Conservation (phyloP, 495 filamentous ascomycete genomes). For the Trichoderma reesei region DNA sequence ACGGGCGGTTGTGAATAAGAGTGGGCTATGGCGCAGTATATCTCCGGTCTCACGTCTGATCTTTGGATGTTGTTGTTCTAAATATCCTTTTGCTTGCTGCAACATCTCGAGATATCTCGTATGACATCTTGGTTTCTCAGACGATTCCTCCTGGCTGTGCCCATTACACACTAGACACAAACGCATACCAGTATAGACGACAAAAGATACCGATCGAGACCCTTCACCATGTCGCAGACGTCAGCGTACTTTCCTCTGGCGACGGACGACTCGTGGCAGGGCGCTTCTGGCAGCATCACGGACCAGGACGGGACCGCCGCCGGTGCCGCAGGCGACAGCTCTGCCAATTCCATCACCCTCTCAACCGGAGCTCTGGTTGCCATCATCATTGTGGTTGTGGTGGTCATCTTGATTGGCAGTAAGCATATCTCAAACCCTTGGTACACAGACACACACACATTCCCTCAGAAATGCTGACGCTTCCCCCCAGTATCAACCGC, state of each 20-base stretch:
- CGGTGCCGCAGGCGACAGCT: conserved; percentile 42
- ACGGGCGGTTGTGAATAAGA: not conserved
- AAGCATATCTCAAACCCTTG: conserved; percentile 16
- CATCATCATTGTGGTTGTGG: conserved; percentile 50
- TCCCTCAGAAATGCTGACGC: conserved; percentile 14
- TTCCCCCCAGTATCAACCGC: conserved; percentile 32
- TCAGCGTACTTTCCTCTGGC: conserved; percentile 25
- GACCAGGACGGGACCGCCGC: conserved; percentile 29
- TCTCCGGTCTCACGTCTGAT: not conserved
- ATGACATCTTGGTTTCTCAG: not conserved
- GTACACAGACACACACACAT: not conserved
- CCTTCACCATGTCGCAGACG: conserved; percentile 16
- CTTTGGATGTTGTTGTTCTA: not conserved
- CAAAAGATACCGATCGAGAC: not conserved
- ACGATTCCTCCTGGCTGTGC: not conserved
- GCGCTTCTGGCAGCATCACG: conserved; percentile 12
- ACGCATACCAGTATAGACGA: not conserved
- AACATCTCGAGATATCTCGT: not conserved
- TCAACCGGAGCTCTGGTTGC: conserved; percentile 51
- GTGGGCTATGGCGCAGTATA: not conserved
- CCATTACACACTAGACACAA: not conserved
- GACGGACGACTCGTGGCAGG: conserved; percentile 24
- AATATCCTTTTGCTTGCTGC: not conserved
- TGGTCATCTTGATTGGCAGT: conserved; percentile 50
- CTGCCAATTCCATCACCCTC: conserved; percentile 39